phyloP scores from a whole-genome alignment of 108 stramenopile genomes.

The Conticribra guillardii region DNA sequence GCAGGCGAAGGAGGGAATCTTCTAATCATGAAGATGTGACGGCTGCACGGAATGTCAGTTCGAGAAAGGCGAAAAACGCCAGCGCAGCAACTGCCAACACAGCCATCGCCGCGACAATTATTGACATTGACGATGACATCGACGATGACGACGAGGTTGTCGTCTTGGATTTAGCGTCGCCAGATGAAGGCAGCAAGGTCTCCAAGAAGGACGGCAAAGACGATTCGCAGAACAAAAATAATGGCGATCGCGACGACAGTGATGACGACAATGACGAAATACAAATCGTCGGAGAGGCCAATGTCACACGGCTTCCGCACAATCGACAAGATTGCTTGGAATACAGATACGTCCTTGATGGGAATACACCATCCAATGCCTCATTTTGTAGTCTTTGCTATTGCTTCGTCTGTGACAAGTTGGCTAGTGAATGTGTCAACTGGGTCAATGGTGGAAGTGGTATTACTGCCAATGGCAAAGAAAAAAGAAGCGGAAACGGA shows the following conservation, averaged over 20 bases:
- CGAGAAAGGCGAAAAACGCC: background rate
- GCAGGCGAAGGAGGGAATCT: too few species aligned
- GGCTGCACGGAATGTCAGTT: too few species aligned
- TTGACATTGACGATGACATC: background rate
- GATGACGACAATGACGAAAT: conserved; percentile 32
- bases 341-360: conserved; percentile 9
- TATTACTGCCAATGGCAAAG: too few species aligned
- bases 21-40: too few species aligned
- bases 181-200: background rate
- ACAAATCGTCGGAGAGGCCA: conserved; percentile 29
- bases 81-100: background rate
- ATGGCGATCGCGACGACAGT: too few species aligned
- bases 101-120: background rate
- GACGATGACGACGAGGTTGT: conserved; percentile 13
- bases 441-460: conserved; percentile 30
- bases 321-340: conserved; percentile 38
- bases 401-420: conserved; percentile 42
- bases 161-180: conserved; percentile 1
- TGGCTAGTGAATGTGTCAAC: conserved; percentile 24
- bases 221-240: background rate
- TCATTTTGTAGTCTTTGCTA: conserved; percentile 31
- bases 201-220: background rate
- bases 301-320: conserved; percentile 26
- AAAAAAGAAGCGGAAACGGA: too few species aligned
- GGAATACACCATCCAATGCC: conserved; percentile 13